Base-by-base conservation (phyloP, 2,329 filamentous ascomycete species). In the Pseudogymnoascus sp. region DNA sequence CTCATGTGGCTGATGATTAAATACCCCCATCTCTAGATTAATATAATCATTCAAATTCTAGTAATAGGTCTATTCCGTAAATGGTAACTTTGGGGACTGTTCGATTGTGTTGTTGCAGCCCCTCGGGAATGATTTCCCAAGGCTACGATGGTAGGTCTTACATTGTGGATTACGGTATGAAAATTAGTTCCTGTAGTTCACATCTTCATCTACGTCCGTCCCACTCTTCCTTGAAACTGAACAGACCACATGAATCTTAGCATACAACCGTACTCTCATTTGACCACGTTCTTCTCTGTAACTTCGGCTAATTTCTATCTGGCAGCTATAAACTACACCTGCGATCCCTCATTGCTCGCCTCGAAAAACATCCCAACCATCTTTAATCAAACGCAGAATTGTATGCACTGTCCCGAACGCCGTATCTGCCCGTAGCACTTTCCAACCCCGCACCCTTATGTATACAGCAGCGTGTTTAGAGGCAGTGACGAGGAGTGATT, bases 291-390 rank as follows among this genome's bases (percentile, higher is more conserved):
- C 46, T 31, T 31, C 46, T 19, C 50, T 19, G 29, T 21, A 56
- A 33, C 29, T 9, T 33, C 9, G 50, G 50, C 50, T 56, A 56
- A 56, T 35, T 56, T 35, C 29, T 56, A 56, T 56, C 50, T 56
- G 50, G 29, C 29, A 56, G 50, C 50, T 56, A 56, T 56, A 56
- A 56, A 56, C 50, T 56, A 56, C 50, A 56, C 19, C 29, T 56
- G 50, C 50, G 35, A 56, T 21, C 50, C 21, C 50, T 15, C 50
- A 33, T 56, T 56, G 50, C 50, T 21, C 50, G 29, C 50, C 29
- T 33, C 50, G 29, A 31, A 53, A 53, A 53, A 31, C 46, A 13
- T 53, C 26, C n/a, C 46, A 35, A 35, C 29, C 29, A 56, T 56
- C 29, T 56, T 56, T 33, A n/a, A 56, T 13, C 29, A 35, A 56